These are phyloP conservation scores for Calonectria fujianensis DNA, from an alignment of 2,329 filamentous ascomycete genomes.

Conservation along the genomic window DNA sequence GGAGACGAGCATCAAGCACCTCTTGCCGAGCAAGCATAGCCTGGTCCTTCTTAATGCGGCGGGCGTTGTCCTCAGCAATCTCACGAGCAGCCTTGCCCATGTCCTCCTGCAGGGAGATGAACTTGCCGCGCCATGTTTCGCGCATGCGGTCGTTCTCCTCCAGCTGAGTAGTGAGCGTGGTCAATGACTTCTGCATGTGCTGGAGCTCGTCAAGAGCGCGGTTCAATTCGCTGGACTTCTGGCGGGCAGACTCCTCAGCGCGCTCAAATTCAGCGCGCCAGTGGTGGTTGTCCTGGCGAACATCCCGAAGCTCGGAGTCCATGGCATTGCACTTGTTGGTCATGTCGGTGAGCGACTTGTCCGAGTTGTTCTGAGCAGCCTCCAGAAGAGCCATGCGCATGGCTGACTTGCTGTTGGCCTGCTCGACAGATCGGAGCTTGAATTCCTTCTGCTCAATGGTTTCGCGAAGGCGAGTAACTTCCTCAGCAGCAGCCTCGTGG, in stretches of 20 bases:
- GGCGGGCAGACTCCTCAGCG: constrained; percentile 70
- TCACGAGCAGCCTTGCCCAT: constrained; percentile 87
- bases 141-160: constrained; percentile 90
- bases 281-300: constrained; percentile 74
- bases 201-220: constrained; percentile 77
- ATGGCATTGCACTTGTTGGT: constrained; percentile 72
- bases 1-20: constrained; percentile 84
- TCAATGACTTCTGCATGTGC: constrained; percentile 83
- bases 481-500: constrained; percentile 81
- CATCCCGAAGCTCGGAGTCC: constrained; percentile 73
- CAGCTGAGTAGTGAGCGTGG: constrained; percentile 84
- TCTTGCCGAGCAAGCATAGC: constrained; percentile 87
- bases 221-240: constrained; percentile 69
- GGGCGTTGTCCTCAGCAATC: constrained; percentile 87
- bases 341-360: constrained; percentile 73
- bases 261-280: constrained; percentile 79
- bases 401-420: constrained; percentile 70
- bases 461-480: constrained; percentile 80
- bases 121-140: constrained; percentile 88
- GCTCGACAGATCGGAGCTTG: constrained; percentile 77
- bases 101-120: constrained; percentile 90
- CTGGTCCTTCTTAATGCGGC: constrained; percentile 86
- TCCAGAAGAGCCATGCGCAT: constrained; percentile 81
- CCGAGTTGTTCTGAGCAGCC: constrained; percentile 76
- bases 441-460: constrained; percentile 82